Conservation (phyloP, 352 stramenopile species). For the Globisporangium mamillatum region DNA sequence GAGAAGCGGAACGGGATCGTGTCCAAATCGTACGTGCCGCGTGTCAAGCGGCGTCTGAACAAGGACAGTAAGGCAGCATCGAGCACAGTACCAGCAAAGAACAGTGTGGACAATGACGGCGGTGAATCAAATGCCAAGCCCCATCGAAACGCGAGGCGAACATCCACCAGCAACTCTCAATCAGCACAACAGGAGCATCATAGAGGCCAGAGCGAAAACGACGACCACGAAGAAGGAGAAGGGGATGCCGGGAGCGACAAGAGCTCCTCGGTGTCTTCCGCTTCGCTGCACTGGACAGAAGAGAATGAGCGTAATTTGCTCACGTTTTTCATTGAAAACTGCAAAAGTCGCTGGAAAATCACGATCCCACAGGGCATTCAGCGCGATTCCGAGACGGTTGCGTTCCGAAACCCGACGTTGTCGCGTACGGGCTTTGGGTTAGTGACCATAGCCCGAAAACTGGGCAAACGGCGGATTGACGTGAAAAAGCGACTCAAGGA, state of each 20-base stretch:
- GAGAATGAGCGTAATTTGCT: slow-evolving; percentile 54
- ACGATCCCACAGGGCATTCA: slow-evolving; percentile 58
- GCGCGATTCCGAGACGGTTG: slow-evolving; percentile 46
- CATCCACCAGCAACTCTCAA: slow-evolving; percentile 6
- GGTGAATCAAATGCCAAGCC: slow-evolving; percentile 15
- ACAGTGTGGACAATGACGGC: slow-evolving; percentile 5
- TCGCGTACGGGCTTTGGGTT: slow-evolving; percentile 60
- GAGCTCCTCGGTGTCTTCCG: not conserved
- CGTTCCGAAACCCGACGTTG: slow-evolving; percentile 61
- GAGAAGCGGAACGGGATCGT: slow-evolving; percentile 60
- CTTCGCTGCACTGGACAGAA: slow-evolving; percentile 48
- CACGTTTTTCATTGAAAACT: slow-evolving; percentile 69
- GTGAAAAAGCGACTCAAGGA: slow-evolving; percentile 79
- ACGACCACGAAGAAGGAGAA: not conserved
- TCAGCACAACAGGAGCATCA: not conserved
- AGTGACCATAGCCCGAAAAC: slow-evolving; percentile 56
- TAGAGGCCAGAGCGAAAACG: not conserved
- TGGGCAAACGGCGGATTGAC: slow-evolving; percentile 70
- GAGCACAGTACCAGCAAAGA: slow-evolving; percentile 6
- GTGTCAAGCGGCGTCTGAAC: slow-evolving; percentile 27
- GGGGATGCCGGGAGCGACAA: not conserved
- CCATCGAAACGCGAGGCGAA: slow-evolving; percentile 3
- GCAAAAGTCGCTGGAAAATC: slow-evolving; percentile 60
- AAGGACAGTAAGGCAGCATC: slow-evolving; percentile 8
- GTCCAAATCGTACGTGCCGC: slow-evolving; percentile 41